Conservation (phyloP, 768 basidiomycete genomes). For the Fomitopsis serialis region DNA sequence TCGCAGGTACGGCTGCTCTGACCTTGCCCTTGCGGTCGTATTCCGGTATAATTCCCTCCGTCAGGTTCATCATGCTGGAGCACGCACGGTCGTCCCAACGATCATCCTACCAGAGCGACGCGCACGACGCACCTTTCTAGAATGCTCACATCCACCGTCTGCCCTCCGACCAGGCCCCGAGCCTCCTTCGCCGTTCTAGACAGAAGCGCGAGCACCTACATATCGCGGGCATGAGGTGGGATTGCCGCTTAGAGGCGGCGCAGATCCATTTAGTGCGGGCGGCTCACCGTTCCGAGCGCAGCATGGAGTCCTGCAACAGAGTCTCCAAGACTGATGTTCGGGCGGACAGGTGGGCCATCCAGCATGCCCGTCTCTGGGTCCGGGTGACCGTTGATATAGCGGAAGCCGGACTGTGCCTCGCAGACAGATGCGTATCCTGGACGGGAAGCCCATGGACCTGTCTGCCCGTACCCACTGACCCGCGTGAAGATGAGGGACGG, state of each 20-base stretch:
- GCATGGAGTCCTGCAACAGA: conserved; percentile 69
- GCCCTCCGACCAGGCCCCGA: conserved; percentile 31
- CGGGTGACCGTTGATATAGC: conserved; percentile 65
- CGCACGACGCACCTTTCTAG: conserved; percentile 48
- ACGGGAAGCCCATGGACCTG: conserved; percentile 65
- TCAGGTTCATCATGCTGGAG: conserved; percentile 64
- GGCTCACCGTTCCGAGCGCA: conserved; percentile 62
- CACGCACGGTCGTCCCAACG: neutral
- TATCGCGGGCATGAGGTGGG: neutral
- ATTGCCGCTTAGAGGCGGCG: neutral
- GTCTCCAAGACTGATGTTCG: conserved; percentile 70
- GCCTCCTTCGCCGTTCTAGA: conserved; percentile 32
- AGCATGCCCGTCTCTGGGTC: conserved; percentile 48
- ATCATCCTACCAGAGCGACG: neutral
- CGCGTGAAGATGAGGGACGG: conserved; percentile 89
- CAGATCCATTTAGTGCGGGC: neutral
- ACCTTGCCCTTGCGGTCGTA: conserved; percentile 70
- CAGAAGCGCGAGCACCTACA: conserved; percentile 56
- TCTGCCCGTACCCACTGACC: conserved; percentile 72
- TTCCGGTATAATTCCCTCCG: conserved; percentile 75
- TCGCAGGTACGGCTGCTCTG: neutral
- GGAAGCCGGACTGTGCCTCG: conserved; percentile 71
- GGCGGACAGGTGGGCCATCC: conserved; percentile 59
- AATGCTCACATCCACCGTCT: conserved; percentile 72
- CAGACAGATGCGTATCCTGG: conserved; percentile 74